These are phyloP conservation scores for Phytophthora niederhauseri DNA, from an alignment of 352 stramenopile species.

Conservation along the genomic window DNA sequence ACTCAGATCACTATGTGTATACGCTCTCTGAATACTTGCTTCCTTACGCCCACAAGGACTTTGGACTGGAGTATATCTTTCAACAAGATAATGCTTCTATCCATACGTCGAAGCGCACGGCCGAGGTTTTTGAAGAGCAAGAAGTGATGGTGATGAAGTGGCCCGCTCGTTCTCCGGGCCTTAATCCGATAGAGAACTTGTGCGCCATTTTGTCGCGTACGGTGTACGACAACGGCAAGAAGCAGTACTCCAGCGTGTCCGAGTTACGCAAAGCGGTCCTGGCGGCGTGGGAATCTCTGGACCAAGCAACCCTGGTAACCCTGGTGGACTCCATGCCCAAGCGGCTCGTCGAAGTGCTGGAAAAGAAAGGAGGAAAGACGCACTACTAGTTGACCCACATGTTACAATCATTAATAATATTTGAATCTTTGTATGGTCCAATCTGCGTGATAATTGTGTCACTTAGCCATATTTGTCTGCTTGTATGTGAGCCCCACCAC, in stretches of 20 bases:
- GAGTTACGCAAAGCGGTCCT: background rate
- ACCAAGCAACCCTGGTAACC: background rate
- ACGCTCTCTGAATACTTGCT: background rate
- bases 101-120: background rate
- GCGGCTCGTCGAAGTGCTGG: background rate
- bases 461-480: too few species aligned
- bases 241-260: conserved; percentile 2
- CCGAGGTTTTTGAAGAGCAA: conserved; percentile 16
- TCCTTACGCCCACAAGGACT: background rate
- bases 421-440: too few species aligned
- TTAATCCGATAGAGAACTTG: conserved; percentile 18
- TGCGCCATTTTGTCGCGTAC: conserved; percentile 2
- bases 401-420: too few species aligned
- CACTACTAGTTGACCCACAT: background rate
- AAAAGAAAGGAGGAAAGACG: background rate
- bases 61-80: background rate
- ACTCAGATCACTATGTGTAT: background rate
- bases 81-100: background rate
- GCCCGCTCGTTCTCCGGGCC: conserved; percentile 11
- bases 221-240: conserved; percentile 8
- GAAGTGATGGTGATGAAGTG: conserved; percentile 2
- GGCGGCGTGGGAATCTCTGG: background rate
- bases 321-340: background rate
- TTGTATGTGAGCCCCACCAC: background rate
- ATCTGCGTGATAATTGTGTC: too few species aligned